Percentiles rank a stretch among this genome's conserved stretches.
Evolutionary conservation across 495 filamentous ascomycete species (phyloP).

Genomic region (Aspergillus sparsus): DNA sequence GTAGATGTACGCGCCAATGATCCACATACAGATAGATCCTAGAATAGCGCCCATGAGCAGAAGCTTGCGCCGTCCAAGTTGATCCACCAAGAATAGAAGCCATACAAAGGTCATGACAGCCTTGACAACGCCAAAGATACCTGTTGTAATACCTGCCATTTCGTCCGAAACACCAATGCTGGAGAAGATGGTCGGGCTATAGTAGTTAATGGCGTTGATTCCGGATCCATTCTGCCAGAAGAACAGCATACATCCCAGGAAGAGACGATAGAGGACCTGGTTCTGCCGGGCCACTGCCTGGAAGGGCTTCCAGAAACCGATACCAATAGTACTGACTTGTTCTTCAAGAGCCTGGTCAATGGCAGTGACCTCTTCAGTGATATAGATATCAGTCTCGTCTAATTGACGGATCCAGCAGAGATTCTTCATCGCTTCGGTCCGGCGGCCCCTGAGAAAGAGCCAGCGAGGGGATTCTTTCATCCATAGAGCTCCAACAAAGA

Average conservation of each 20-base stretch:
- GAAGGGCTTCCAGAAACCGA: constrained; percentile 71
- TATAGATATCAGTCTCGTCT: constrained; percentile 58
- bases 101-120: constrained; percentile 61
- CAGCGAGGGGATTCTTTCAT: constrained; percentile 59
- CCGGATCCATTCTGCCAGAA: constrained; percentile 67
- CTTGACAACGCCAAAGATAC: constrained; percentile 54
- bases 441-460: constrained; percentile 50
- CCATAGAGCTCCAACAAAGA: constrained; percentile 51
- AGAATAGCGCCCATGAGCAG: constrained; percentile 70
- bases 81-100: constrained; percentile 70
- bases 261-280: constrained; percentile 61
- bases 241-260: constrained; percentile 67
- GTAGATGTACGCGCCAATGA: constrained; percentile 70
- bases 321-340: constrained; percentile 55
- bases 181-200: constrained; percentile 59
- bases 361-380: constrained; percentile 63
- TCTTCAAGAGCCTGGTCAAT: constrained; percentile 62
- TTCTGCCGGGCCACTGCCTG: constrained; percentile 47
- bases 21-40: constrained; percentile 69
- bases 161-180: constrained; percentile 54
- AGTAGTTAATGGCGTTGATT: constrained; percentile 72
- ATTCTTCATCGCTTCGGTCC: constrained; percentile 57
- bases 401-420: constrained; percentile 68
- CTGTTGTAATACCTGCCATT: constrained; percentile 46
- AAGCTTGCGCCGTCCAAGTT: constrained; percentile 65